phyloP scores from a whole-genome alignment of 257 asterid genomes.

The Solanum etuberosum region DNA sequence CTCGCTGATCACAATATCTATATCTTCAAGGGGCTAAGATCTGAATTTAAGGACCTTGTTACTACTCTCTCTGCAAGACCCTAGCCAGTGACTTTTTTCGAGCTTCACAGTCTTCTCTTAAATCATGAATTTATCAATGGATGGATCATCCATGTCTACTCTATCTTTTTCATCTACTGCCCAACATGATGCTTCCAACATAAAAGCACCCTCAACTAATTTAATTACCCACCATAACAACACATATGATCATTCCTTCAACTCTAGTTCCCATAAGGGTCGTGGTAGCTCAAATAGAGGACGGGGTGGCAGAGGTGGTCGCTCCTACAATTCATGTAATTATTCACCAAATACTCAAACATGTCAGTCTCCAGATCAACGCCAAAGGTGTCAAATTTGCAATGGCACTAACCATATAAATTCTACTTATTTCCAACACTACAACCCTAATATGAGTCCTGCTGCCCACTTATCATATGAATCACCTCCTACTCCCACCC shows the following conservation, averaged over 20 bases:
- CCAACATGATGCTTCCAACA: not conserved
- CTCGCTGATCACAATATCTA: too few relatives aligned
- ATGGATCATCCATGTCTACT: not conserved
- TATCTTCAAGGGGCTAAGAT: not conserved
- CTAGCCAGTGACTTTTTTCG: not conserved
- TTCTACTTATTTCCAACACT: not conserved
- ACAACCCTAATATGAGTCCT: too few relatives aligned
- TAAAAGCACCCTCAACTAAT: not conserved
- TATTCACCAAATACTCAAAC: not conserved
- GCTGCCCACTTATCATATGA: accelerated
- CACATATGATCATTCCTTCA: not conserved
- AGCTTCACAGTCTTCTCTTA: not conserved
- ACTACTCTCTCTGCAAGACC: not conserved
- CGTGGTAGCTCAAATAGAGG: not conserved
- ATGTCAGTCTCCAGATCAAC: not conserved
- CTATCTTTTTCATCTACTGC: not conserved
- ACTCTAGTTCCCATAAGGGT: not conserved
- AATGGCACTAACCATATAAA: not conserved
- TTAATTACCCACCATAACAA: too few relatives aligned
- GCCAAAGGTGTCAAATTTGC: not conserved
- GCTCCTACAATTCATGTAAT: not conserved
- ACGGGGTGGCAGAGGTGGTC: not conserved
- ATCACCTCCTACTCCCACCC: too few relatives aligned
- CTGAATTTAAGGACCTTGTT: not conserved
- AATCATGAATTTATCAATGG: not conserved